These are phyloP conservation scores for Pyronema domesticum DNA, from an alignment of 495 filamentous ascomycete genomes.

Conservation along the genomic window DNA sequence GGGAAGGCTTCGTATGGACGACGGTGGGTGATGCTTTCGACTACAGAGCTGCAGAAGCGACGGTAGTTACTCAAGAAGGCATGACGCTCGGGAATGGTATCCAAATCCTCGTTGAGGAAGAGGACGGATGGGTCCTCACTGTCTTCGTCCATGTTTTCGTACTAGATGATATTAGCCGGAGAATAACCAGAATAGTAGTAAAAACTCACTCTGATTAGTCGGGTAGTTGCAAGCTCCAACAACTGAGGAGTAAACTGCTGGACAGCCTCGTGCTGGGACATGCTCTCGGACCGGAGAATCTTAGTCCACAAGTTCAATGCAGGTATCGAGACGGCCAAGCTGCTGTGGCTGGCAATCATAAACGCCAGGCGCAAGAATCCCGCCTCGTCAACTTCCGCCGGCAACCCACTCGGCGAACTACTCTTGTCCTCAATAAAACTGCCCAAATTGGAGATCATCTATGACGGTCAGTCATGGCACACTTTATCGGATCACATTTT, in stretches of 20 bases:
- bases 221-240: conserved; percentile 39
- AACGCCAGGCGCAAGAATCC: conserved; percentile 65
- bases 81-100: conserved; percentile 84
- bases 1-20: conserved; percentile 68
- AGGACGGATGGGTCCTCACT: conserved; percentile 54
- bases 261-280: conserved; percentile 49
- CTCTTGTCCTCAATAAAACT: conserved; percentile 65
- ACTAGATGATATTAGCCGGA: conserved; percentile 48
- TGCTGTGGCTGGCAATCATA: conserved; percentile 61
- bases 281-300: conserved; percentile 46
- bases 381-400: conserved; percentile 46
- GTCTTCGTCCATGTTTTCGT: conserved; percentile 67
- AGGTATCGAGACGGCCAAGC: conserved; percentile 81
- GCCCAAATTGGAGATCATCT: conserved; percentile 73
- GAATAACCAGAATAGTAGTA: background rate
- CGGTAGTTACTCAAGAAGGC: conserved; percentile 96
- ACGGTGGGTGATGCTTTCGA: conserved; percentile 65
- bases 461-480: conserved; percentile 2
- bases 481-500: background rate
- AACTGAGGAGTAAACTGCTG: conserved; percentile 52
- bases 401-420: conserved; percentile 29
- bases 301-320: conserved; percentile 78
- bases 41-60: conserved; percentile 67
- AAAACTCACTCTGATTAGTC: conserved; percentile 23
- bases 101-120: conserved; percentile 80